Base-by-base conservation (phyloP, 179 eudicot species). In the Beta macrorhiza region DNA sequence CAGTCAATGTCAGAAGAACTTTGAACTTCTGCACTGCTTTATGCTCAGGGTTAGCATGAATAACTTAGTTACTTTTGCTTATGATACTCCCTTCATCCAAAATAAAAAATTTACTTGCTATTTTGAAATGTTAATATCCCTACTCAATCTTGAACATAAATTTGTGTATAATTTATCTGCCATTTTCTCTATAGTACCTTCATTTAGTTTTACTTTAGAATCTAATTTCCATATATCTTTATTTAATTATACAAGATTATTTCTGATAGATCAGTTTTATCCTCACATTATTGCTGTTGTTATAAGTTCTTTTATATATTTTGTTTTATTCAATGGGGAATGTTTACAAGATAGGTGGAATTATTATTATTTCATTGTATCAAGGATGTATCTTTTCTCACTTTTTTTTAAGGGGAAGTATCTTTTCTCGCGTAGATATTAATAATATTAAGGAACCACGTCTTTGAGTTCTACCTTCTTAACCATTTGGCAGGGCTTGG, bases 21-120 rank as follows among this genome's bases (percentile, higher is more conserved):
- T 81, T 90, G 85, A 94, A 92, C 85, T 94, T 94, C 89, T 94
- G 98, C 87, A 85, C 91, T 51, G 97, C 97, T 87, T 89, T 94
- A 74, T 92, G 97, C 84, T 91, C 95, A 70, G 98, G 98, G 98
- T 94, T 68, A 83, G 97, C 90, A 47, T 58, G 55, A 13, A 10
- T 68, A 62, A 55, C 72, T 37, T 22, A 13, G 42, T 32, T n/a
- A 55, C 65, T 67, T 22, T 29, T 45, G 63, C 70, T 67, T 56
- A 44, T 74, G 55, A n/a, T 58, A 16, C 25, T 75, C 51, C 78
- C 12, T 29, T 16, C 20, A 37, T 75, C 20, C 52, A 1, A 7
- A 32, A 12, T 13, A 6, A 2, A 5, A 20, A 29, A 0, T 29
- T 22, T 72, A 51, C 76, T 53, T 74, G 20, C 44, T 51, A 12